These are phyloP conservation scores for Polyporus tsugae DNA, from an alignment of 1,284 basidiomycete genomes.

Conservation along the genomic window DNA sequence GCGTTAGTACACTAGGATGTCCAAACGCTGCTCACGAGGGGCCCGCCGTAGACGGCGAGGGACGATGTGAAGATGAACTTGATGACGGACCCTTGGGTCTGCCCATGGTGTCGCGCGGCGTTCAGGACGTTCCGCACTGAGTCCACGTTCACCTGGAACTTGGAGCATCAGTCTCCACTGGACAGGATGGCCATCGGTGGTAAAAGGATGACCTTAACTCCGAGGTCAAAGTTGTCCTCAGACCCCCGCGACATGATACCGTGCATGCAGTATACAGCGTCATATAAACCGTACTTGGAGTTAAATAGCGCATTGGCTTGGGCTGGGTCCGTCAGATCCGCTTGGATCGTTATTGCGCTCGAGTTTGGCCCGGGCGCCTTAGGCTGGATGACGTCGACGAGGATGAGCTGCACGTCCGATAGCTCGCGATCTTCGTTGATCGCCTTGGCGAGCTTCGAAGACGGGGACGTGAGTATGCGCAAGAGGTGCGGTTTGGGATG, in stretches of 20 bases:
- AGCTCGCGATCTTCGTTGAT: conserved; percentile 45
- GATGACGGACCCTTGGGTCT: conserved; percentile 43
- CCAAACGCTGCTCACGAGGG: conserved; percentile 47
- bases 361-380: conserved; percentile 47
- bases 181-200: neutral
- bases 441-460: conserved; percentile 45
- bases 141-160: conserved; percentile 65
- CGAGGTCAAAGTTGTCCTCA: conserved; percentile 70
- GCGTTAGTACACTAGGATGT: neutral
- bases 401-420: conserved; percentile 57
- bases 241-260: conserved; percentile 77
- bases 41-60: conserved; percentile 71
- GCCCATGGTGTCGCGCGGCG: conserved; percentile 51
- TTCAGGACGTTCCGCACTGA: conserved; percentile 63
- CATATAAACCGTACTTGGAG: conserved; percentile 51
- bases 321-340: conserved; percentile 55
- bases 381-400: conserved; percentile 63
- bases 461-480: neutral
- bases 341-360: conserved; percentile 53
- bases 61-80: conserved; percentile 71
- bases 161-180: neutral
- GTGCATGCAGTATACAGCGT: conserved; percentile 65
- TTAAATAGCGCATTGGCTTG: conserved; percentile 52
- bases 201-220: conserved; percentile 50
- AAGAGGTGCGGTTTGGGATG: neutral